A percentile compares a stretch with the other conserved stretches of the same genome.
Evolutionary conservation across 2,329 filamentous ascomycete species (phyloP).

Genomic region (Monosporascus sp.): DNA sequence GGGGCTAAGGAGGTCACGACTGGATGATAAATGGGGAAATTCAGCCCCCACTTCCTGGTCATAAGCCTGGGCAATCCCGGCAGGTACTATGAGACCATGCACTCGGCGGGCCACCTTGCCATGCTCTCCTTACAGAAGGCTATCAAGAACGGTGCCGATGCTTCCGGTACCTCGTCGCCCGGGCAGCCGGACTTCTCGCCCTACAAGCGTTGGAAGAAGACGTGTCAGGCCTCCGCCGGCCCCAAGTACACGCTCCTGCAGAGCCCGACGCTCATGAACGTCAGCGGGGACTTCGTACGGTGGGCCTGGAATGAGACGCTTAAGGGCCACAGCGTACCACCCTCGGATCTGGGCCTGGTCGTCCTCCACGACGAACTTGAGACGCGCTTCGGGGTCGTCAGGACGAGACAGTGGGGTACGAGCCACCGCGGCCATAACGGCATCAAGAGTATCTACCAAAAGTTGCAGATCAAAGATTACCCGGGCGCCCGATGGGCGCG

Average conservation of each 20-base stretch:
- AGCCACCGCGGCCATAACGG: slow-evolving; percentile 72
- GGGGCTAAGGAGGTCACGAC: too few relatives aligned
- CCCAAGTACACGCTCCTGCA: slow-evolving; percentile 64
- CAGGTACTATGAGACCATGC: slow-evolving; percentile 70
- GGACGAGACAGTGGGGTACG: slow-evolving; percentile 54
- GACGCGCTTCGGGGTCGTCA: slow-evolving; percentile 60
- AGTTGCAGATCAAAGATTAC: slow-evolving; percentile 38
- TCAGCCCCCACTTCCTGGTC: slow-evolving; percentile 60
- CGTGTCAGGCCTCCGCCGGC: slow-evolving; percentile 42
- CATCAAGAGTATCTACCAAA: slow-evolving; percentile 58
- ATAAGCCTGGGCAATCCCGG: slow-evolving; percentile 83
- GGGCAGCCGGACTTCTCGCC: slow-evolving; percentile 44
- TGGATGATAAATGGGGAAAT: slow-evolving; percentile 4
- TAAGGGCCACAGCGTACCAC: slow-evolving; percentile 22
- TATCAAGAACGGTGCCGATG: slow-evolving; percentile 24
- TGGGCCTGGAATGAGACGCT: slow-evolving; percentile 58
- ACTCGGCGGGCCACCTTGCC: slow-evolving; percentile 80
- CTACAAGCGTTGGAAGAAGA: slow-evolving; percentile 42
- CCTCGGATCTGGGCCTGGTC: slow-evolving; percentile 49
- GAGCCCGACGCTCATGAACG: slow-evolving; percentile 77
- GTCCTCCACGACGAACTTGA: slow-evolving; percentile 90
- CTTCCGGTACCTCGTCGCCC: slow-evolving; percentile 11
- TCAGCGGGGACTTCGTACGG: slow-evolving; percentile 66
- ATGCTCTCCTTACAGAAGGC: slow-evolving; percentile 54
- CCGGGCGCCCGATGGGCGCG: slow-evolving; percentile 43